Evolutionary conservation across 306 rosid species (phyloP).

Genomic region (Hippophae gyantsensis): DNA sequence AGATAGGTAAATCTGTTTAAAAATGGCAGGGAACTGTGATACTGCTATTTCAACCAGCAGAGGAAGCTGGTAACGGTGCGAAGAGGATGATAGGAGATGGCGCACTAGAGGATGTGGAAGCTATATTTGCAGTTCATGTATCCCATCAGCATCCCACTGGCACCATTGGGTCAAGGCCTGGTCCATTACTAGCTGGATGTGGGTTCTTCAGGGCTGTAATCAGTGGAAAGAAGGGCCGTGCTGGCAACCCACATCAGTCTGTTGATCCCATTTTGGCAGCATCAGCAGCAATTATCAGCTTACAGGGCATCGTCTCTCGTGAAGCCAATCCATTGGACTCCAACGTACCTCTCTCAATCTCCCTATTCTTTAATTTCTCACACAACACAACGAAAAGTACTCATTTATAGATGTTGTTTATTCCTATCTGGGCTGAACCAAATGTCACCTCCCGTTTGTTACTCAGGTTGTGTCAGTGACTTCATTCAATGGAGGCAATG

Average conservation of each 20-base stretch:
- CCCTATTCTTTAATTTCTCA: neutral
- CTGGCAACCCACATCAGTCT: constrained; percentile 41
- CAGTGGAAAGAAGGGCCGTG: constrained; percentile 38
- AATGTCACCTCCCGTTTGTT: neutral
- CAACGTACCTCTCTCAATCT: constrained; percentile 33
- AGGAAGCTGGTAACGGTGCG: constrained; percentile 97
- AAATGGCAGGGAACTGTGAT: constrained; percentile 68
- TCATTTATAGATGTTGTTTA: no score
- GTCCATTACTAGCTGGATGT: constrained; percentile 87
- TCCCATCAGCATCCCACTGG: constrained; percentile 79
- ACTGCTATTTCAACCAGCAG: constrained; percentile 91
- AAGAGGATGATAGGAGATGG: constrained; percentile 86
- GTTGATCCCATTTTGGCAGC: constrained; percentile 77
- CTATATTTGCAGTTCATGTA: constrained; percentile 86
- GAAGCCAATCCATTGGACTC: constrained; percentile 91
- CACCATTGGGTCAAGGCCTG: constrained; percentile 75
- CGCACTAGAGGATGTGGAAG: constrained; percentile 74
- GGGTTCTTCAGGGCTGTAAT: constrained; percentile 84
- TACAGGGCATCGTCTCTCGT: constrained; percentile 91
- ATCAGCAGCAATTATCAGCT: constrained; percentile 75
- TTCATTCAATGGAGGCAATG: constrained; percentile 66
- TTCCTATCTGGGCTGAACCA: no score
- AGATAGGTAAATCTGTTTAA: neutral
- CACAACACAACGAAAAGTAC: no score
- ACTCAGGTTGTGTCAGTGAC: constrained; percentile 81